Evolutionary conservation across 2,329 filamentous ascomycete species (phyloP), one percentile per base, ranked within the genome.

Genomic region (Arthrobotrys megalospora): DNA sequence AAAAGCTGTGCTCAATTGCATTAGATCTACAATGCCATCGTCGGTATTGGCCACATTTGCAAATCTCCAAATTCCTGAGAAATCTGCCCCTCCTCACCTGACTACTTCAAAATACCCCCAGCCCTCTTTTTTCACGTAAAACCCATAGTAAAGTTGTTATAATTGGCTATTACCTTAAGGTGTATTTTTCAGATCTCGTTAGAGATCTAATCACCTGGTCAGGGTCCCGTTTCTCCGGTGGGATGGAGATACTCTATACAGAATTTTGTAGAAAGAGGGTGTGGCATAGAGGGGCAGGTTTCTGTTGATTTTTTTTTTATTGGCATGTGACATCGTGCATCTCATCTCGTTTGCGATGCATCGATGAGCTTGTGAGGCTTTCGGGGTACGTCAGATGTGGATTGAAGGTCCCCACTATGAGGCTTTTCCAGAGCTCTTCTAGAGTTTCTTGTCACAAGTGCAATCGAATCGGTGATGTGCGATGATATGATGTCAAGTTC

Each of bases 311-410:
- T 36, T 14, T 11, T 2, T 3, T 28, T 28, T 28, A 28, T 28
- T 24, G 55, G 55, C 55, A 60, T 60, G 55, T 60, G 55, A 60
- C 55, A 60, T 60, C 55, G 55, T 60, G 55, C 55, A 60, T 60
- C 55, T 24, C 55, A 43, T 43, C 36, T 28, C 55, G 28, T 55
- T 38, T 55, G 52, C 55, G 55, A 60, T 60, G 55, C 45, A 21
- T 48, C 19, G 36, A 8, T 38, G 24, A 38, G 36, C 45, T 48
- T 21, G 11, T 16, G 11, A 45, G 24, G 24, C n/a, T 6, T 45
- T 6, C 12, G 14, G 19, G n/a, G 6, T 60, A 60, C 55, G 55
- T 60, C 55, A 60, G 55, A 52, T n/a, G 16, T 5, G 7, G n/a
- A 38, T 41, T 5, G 41, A 45, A 45, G 8, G 52, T 36, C 10